Base-by-base conservation (phyloP, 2,329 filamentous ascomycete species). In the Dothideomycetes sp. region DNA sequence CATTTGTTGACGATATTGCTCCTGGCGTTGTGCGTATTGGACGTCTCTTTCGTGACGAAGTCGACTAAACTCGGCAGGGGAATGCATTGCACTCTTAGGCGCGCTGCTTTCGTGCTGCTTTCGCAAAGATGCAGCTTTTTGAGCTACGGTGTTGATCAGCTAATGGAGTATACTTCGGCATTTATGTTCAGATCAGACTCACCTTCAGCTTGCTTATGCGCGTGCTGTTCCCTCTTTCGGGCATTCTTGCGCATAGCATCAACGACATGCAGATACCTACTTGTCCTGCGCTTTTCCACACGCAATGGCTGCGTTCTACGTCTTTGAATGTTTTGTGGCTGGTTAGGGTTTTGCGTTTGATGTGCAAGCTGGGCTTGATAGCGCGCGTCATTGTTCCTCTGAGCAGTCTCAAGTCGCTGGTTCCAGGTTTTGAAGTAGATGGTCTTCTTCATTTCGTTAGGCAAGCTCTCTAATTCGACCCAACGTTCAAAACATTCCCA, bases 401-500 rank as follows among this genome's bases (percentile, higher is more conserved):
- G 73, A 18, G 77, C 77, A 40, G 74, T 69, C 50, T 82, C 77
- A 32, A 81, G 64, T 30, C 78, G 64, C 40, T 72, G 66, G 45
- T 76, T 75, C 51, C 80, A 81, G 9, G 75, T 76, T 53, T 87
- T 85, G 70, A 96, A 98, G 58, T 96, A 98, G 33, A 88, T 82
- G 1, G 86, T 94, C 64, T 94, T 94, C 14, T 83, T 80, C 81
- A 96, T 93, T 48, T 98, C 91, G 9, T 81, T 77, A 4, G 91
- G 89, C 29, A 95, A 68, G 1, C 88, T 87, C 62, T 96, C 91
- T 10, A 96, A 67, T 49, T 84, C 80, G 40, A 95, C 83, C 89
- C 89, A 98, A 32, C 91, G 77, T 61, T 98, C 91, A 52, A 98
- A 98, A 57, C 91, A 98, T 63, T 98, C 91, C 91, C 91, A 98